phyloP scores from a whole-genome alignment of 176 grass and related monocot genomes.

The Carex scoparia region DNA sequence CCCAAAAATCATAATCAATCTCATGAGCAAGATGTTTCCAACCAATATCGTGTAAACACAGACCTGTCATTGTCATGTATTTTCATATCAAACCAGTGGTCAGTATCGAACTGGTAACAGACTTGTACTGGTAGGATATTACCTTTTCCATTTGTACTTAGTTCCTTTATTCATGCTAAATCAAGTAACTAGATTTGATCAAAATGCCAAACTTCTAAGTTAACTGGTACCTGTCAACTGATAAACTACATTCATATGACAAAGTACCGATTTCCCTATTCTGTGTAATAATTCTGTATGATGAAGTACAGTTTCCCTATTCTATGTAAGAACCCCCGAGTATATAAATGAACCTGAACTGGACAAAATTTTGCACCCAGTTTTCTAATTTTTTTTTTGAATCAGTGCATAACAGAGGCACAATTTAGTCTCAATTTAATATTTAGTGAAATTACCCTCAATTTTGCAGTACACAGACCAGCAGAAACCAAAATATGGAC shows the following conservation, averaged over 20 bases:
- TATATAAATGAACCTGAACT: background rate
- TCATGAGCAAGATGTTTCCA: background rate
- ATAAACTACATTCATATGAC: background rate
- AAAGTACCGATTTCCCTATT: background rate
- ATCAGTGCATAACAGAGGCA: background rate
- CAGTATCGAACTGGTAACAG: background rate
- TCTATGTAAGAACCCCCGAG: background rate
- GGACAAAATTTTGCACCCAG: background rate
- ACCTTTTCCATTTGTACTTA: background rate
- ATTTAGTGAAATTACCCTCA: background rate
- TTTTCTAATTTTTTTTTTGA: background rate
- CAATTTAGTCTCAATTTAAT: background rate
- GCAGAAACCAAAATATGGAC: background rate
- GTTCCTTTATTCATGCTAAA: background rate
- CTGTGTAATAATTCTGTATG: background rate
- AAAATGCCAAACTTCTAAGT: too few relatives aligned
- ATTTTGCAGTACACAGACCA: background rate
- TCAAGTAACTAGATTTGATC: background rate
- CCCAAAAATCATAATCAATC: conserved; percentile 20
- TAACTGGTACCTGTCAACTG: background rate
- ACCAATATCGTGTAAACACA: background rate
- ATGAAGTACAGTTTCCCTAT: background rate
- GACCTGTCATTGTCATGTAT: background rate
- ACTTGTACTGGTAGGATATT: background rate
- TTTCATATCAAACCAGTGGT: background rate